Evolutionary conservation across 495 filamentous ascomycete genomes (phyloP), one percentile per base, ranked within the genome.

Genomic region (Penicillium soppii): DNA sequence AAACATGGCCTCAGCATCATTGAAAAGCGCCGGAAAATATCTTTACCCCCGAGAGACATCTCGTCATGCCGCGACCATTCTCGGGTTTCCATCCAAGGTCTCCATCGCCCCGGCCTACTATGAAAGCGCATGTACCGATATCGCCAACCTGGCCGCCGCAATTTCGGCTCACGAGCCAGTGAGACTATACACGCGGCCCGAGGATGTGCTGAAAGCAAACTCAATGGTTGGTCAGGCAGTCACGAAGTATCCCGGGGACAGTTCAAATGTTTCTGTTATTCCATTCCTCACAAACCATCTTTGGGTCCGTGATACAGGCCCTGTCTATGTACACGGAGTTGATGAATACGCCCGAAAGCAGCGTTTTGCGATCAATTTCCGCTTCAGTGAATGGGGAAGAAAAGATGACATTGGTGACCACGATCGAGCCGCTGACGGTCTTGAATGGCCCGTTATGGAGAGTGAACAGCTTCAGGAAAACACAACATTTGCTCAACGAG

Each of bases 231-330:
- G 20, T 13, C 35, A 41, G 32, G 47, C 36, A 15, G 13, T 27
- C 3, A 20, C 33, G 0, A 32, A 19, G 39, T 53, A 53, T 17
- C 42, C 50, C 1, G 25, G 50, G 16, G 20, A 39, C 8, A 19
- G 8, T 4, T 39, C 43, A 7, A 47, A 47, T 16, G 36, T 53
- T n/a, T 26, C 33, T 12, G 38, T 59, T 22, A 52, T 59, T 26
- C 55, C 53, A 1, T 51, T 46, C n/a, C 37, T 16, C 4, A 58
- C 55, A 12, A 65, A 61, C 29, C 58, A 65, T 37, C 50, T 56
- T 30, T 62, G 55, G 58, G 53, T 57, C 13, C 50, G 61, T 5
- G 61, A 65, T 33, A 59, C 56, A n/a, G 61, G 50, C 4, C 60
- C 57, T 16, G 52, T 61, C 13, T 65, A 59, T 25, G 53, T 65